Evolutionary conservation across 352 stramenopile species (phyloP), one percentile per base, ranked within the genome.

Genomic region (Pythium myriotylum): DNA sequence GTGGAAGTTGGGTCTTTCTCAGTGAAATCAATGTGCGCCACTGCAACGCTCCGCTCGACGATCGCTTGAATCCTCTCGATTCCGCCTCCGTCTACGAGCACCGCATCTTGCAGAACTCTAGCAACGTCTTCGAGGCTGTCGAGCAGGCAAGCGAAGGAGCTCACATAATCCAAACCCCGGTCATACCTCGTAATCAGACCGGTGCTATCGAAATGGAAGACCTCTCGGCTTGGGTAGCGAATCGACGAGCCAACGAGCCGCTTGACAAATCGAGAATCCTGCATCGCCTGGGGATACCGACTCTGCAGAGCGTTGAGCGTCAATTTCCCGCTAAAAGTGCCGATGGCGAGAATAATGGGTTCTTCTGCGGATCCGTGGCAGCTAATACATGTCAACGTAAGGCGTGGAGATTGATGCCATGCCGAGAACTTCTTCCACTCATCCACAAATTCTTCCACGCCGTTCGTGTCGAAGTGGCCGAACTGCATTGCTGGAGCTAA

Each of bases 121-220:
- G 54, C 41, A 7, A 53, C 54, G 39, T 61, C 41, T 10, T 53
- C 40, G 4, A 61, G 40, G 16, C 39, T 48, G 12, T 54, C 54
- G n/a, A 73, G 54, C 22, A 73, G 14, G 9, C 27, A 32, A 19
- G 27, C 47, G 3, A 73, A 43, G 4, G 60, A 49, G 5, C 29
- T 3, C n/a, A 70, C 45, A 55, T 67, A 70, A 51, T 73, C 61
- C 8, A 73, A 26, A 4, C 68, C 66, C 0, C 43, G 29, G n/a
- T 69, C 55, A 32, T 63, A 67, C 17, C 40, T 40, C 13, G 39
- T 63, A 39, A 73, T 66, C 10, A 45, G 41, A 2, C 54, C 55
- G 1, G 39, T 45, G 3, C 33, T 27, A 24, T 14, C 57, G 51
- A 73, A 58, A 24, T 64, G 40, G 24, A 65, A 66, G 40, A 63